These are phyloP conservation scores for Neonectria sp. DNA, from an alignment of 2,329 filamentous ascomycete genomes.

Conservation along the genomic window DNA sequence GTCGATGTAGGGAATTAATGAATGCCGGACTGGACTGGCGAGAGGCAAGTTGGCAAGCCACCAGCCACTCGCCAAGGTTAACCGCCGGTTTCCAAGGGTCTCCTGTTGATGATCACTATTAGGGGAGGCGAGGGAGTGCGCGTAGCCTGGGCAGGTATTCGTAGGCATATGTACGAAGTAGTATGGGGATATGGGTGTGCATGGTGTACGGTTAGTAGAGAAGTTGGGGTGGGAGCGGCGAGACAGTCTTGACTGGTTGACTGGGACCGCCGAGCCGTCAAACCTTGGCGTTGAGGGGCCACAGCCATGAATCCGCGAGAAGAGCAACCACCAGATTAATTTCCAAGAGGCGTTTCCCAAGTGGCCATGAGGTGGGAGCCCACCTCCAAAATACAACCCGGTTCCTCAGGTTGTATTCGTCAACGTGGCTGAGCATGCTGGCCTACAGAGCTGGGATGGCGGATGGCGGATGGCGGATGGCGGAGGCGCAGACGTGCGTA, in stretches of 20 bases:
- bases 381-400: background rate
- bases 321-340: background rate
- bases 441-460: background rate
- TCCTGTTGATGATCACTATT: background rate
- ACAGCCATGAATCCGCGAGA: too few relatives aligned
- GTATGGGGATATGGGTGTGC: background rate
- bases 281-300: background rate
- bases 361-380: background rate
- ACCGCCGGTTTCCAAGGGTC: background rate
- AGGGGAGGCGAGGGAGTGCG: conserved; percentile 3
- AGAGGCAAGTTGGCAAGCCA: background rate
- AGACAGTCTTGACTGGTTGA: background rate
- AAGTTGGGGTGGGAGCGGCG: background rate
- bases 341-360: background rate
- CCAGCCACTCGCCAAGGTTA: conserved; percentile 1
- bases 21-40: background rate
- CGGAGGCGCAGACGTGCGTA: conserved; percentile 4
- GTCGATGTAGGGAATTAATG: background rate
- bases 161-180: background rate
- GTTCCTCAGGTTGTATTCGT: background rate
- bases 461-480: background rate
- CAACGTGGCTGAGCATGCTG: conserved; percentile 4
- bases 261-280: background rate
- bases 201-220: background rate
- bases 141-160: background rate